Percentiles rank a stretch among this genome's conserved stretches.
Conservation (phyloP, 1,139 yeast species). For the Geotrichum phurueaensis region DNA sequence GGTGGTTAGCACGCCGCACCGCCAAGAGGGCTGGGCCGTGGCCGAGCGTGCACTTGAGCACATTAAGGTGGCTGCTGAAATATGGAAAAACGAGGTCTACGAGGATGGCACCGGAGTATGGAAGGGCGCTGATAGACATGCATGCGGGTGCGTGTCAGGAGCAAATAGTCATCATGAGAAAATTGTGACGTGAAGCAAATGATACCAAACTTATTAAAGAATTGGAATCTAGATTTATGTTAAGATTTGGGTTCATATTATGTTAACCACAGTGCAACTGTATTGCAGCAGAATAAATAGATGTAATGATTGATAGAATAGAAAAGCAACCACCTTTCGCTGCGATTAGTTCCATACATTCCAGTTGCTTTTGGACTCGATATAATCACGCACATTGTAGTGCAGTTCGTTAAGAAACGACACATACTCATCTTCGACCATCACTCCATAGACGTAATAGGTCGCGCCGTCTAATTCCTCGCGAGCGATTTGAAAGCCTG, state of each 20-base stretch:
- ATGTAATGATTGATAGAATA: neutral
- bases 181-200: neutral
- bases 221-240: neutral
- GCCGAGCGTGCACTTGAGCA: conserved; percentile 42
- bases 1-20: conserved; percentile 42
- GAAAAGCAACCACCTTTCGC: neutral
- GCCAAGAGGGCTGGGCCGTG: conserved; percentile 46
- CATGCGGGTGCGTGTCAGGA: neutral
- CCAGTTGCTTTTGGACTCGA: conserved; percentile 2
- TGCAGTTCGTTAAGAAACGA: conserved; percentile 26
- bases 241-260: neutral
- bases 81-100: conserved; percentile 46
- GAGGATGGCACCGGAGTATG: conserved; percentile 38
- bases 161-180: neutral
- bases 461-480: conserved; percentile 62
- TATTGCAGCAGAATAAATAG: neutral
- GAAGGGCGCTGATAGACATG: conserved; percentile 36
- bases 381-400: conserved; percentile 24
- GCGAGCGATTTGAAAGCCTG: conserved; percentile 56
- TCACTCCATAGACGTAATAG: conserved; percentile 48
- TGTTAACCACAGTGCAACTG: neutral
- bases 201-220: neutral
- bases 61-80: conserved; percentile 42
- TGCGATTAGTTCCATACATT: neutral
- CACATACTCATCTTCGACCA: conserved; percentile 59